Percentiles rank a stretch among this genome's conserved stretches.
Conservation (phyloP, 371 early-diverging fungal species). For the Apophysomyces variabilis region DNA sequence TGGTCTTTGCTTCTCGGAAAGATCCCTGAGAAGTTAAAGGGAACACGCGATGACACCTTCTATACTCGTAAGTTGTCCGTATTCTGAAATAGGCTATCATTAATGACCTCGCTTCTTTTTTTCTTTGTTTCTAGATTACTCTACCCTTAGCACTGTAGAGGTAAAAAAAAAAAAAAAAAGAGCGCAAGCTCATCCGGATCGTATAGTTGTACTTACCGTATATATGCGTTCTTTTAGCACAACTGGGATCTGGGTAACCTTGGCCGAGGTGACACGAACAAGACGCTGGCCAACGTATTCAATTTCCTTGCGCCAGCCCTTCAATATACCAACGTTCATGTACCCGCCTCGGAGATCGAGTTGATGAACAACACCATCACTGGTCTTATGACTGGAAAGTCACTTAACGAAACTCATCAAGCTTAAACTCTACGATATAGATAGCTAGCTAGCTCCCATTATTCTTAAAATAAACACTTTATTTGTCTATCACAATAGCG, state of each 20-base stretch:
- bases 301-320: slow-evolving; percentile 32
- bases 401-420: slow-evolving; percentile 32
- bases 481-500: neutral
- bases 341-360: slow-evolving; percentile 31
- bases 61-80: slow-evolving; percentile 51
- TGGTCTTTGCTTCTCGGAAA: slow-evolving; percentile 38
- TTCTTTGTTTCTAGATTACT: slow-evolving; percentile 36
- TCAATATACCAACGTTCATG: slow-evolving; percentile 36
- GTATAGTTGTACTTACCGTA: neutral
- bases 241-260: slow-evolving; percentile 68
- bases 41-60: slow-evolving; percentile 52
- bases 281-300: slow-evolving; percentile 42
- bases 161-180: slow-evolving; percentile 10
- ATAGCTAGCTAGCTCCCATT: no score
- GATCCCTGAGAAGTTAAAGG: slow-evolving; percentile 33
- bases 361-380: slow-evolving; percentile 33
- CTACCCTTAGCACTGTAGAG: slow-evolving; percentile 59
- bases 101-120: neutral
- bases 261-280: slow-evolving; percentile 55
- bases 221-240: slow-evolving; percentile 11
- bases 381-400: slow-evolving; percentile 42
- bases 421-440: neutral
- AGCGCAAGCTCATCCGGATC: neutral
- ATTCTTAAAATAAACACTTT: no score
- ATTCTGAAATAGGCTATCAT: neutral